Evolutionary conservation across 2,329 filamentous ascomycete genomes (phyloP), one percentile per base, ranked within the genome.

Genomic region (Epichloe glyceriae): DNA sequence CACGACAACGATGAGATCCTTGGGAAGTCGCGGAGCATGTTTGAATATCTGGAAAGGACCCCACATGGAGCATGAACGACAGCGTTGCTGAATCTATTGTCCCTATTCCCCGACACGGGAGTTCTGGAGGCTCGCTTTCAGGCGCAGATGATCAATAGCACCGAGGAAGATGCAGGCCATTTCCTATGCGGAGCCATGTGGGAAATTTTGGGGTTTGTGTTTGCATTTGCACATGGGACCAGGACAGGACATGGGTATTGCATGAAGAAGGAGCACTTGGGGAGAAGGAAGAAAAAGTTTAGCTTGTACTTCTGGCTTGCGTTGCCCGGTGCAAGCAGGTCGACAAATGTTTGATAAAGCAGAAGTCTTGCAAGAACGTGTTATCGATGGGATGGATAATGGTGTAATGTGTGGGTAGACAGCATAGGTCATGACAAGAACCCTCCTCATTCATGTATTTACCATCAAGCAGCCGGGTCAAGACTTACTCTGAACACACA

Each of bases 401-500:
- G 20, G 22, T 3, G 22, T 22, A 14, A 22, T 42, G 2, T 22
- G 12, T 22, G 40, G 40, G 19, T 26, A 5, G 30, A 10, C 2
- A 7, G 34, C 22, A 22, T 11, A 38, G 8, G 15, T 19, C n/a
- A 26, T 45, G 20, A 6, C 12, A 20, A 34, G 11, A 45, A 11
- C 19, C 10, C 34, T 8, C 19, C 5, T n/a, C 19, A 12, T 30
- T 45, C 7, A 11, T 15, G 20, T 50, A 43, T 35, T 35, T 22
- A 34, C 14, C 10, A 42, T 20, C 2, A 22, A 44, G 8, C 11
- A 20, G 17, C 43, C 34, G 46, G 54, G 46, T 62, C 59, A 66
- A 47, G 61, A 56, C 61, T 83, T 83, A 63, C 79, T 83, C 51
- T 88, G 78, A 2, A 95, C 89, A 67, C 89, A 95, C 26, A 95